Evolutionary conservation across 2,329 filamentous ascomycete species (phyloP).

Genomic region (Pseudocercospora cruenta): DNA sequence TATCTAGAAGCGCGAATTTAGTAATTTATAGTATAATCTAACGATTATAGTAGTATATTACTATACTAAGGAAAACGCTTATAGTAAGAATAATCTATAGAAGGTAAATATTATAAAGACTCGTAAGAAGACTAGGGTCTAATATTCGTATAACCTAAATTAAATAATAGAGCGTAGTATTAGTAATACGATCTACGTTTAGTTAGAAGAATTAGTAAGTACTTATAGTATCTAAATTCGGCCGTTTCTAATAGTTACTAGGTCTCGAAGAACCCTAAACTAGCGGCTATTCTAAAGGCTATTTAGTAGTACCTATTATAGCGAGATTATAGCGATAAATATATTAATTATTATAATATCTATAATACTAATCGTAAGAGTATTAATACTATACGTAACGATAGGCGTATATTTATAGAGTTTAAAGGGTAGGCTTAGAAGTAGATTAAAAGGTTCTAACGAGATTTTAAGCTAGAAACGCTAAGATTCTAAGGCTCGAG

Average conservation of each 20-base stretch:
- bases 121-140: neutral
- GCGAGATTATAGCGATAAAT: neutral
- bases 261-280: neutral
- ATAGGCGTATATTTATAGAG: neutral
- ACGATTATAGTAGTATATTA: neutral
- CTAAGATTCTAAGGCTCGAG: neutral
- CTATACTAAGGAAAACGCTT: neutral
- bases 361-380: neutral
- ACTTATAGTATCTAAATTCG: neutral
- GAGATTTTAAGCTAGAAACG: neutral
- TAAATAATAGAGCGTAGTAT: neutral
- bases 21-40: neutral
- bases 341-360: neutral
- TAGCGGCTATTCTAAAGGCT: neutral
- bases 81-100: neutral
- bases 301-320: neutral
- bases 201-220: neutral
- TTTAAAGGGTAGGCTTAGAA: neutral
- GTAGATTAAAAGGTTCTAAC: neutral
- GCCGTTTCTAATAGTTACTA: neutral
- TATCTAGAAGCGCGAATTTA: neutral
- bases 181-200: neutral
- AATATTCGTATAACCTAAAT: neutral
- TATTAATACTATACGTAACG: neutral
- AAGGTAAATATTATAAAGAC: neutral